These are phyloP conservation scores for Solanum verrucosum DNA, from an alignment of 257 asterid genomes.

Conservation along the genomic window DNA sequence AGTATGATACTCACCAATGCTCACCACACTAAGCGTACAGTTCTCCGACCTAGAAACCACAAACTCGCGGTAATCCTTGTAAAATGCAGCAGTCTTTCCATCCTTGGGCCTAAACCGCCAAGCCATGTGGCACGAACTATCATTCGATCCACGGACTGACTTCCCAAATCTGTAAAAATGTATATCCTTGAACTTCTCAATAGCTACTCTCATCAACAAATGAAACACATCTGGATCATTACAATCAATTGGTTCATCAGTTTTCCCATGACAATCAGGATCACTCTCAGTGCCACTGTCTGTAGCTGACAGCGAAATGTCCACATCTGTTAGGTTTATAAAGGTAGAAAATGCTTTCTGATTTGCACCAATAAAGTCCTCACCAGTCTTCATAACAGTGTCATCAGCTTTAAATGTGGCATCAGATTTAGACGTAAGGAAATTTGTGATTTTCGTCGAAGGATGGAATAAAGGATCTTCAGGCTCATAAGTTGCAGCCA, in stretches of 20 bases:
- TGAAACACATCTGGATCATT: conserved; percentile 71
- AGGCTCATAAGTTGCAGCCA: conserved; percentile 50
- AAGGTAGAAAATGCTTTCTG: conserved; percentile 64
- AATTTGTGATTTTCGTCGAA: conserved; percentile 64
- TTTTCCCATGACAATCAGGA: conserved; percentile 33
- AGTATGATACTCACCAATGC: conserved; percentile 72
- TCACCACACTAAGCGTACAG: conserved; percentile 55
- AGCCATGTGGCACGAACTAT: conserved; percentile 78
- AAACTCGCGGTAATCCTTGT: conserved; percentile 70
- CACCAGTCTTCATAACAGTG: conserved; percentile 79
- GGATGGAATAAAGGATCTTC: conserved; percentile 71
- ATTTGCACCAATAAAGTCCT: conserved; percentile 70
- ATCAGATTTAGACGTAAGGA: conserved; percentile 58
- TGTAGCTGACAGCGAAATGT: conserved; percentile 13
- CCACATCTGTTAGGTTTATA: conserved; percentile 81
- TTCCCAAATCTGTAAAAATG: conserved; percentile 72
- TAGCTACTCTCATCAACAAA: conserved; percentile 61
- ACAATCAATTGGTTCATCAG: conserved; percentile 59
- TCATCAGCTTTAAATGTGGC: conserved; percentile 75
- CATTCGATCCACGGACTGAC: conserved; percentile 59
- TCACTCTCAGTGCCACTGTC: neutral
- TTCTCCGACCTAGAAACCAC: conserved; percentile 37
- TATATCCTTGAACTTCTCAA: conserved; percentile 56
- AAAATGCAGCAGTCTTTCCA: conserved; percentile 44
- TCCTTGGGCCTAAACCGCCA: conserved; percentile 82